Base-by-base conservation (phyloP, 2,329 filamentous ascomycete genomes). In the Alternaria sp. region DNA sequence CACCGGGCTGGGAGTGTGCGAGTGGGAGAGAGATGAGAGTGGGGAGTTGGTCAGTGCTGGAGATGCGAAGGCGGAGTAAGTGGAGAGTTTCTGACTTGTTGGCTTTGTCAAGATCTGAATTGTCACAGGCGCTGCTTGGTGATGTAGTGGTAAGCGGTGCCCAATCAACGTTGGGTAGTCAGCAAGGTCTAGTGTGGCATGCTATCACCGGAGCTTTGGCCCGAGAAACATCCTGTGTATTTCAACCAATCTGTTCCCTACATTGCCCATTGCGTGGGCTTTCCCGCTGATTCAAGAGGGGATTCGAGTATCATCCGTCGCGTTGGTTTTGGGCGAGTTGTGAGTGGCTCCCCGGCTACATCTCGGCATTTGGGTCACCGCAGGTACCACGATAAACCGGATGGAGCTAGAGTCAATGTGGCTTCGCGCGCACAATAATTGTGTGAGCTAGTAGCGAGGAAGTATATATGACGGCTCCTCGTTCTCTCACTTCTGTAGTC, bases 1-100 rank as follows among this genome's bases (percentile, higher is more conserved):
- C 3, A 55, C 59, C 5, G 49, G 44, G 19, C 30, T 55, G 6
- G 10, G 53, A 10, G 61, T 49, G 15, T 73, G 70, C 57, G 19
- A 65, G 26, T 67, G 62, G 60, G 62, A 62, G 32, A 44, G 43
- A 1, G 56, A 55, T 36, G 60, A 55, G 25, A 32, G 44, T 23
- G 61, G 26, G 1, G 26, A 49, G 7, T 19, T 47, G 32, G 30
- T 53, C 3, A 26, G 40, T 12, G 21, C 45, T 28, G 50, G 15
- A 7, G 43, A 49, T 23, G 25, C 10, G 6, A 26, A 56, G 17
- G 17, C 13, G 15, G 17, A 28, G n/a, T 26, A 15, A 7, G 2
- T 52, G 19, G 13, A 12, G 2, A 3, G 3, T 32, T 2, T 32
- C 28, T 32, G 28, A 3, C 28, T 32, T 13, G 47, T 32, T 51